These are phyloP conservation scores for Alternaria sp. DNA, from an alignment of 2,329 filamentous ascomycete species.

Conservation along the genomic window DNA sequence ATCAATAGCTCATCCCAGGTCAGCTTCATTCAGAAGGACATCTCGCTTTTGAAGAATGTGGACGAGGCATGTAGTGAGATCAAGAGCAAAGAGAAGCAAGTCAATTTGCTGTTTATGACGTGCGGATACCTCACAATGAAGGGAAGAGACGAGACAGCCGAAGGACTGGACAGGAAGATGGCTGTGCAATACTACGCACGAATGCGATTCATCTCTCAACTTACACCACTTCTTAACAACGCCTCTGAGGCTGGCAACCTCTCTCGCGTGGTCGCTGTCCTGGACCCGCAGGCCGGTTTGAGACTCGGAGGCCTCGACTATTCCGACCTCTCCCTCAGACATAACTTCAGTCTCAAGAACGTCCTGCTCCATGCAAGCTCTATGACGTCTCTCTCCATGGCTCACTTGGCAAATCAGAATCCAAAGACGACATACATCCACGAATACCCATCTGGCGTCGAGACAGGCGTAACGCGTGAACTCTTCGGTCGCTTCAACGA, in stretches of 20 bases:
- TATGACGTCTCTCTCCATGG: constrained; percentile 36
- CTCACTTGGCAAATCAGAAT: constrained; percentile 28
- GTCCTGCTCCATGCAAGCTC: constrained; percentile 30
- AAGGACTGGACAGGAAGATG: constrained; percentile 46
- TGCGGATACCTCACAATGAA: constrained; percentile 55
- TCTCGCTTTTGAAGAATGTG: constrained; percentile 50
- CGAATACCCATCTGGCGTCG: constrained; percentile 32
- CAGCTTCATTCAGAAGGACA: constrained; percentile 52
- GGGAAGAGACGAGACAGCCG: constrained; percentile 46
- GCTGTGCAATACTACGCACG: constrained; percentile 46
- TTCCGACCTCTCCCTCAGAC: constrained; percentile 36
- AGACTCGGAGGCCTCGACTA: constrained; percentile 19
- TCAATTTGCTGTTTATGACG: constrained; percentile 64
- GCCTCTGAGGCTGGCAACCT: constrained; percentile 25
- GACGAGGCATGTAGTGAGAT: constrained; percentile 57
- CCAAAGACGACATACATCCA: constrained; percentile 37
- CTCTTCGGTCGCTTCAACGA: constrained; percentile 11
- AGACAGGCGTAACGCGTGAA: constrained; percentile 24
- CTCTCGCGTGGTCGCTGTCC: constrained; percentile 41
- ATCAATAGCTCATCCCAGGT: constrained; percentile 48
- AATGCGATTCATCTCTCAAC: constrained; percentile 47
- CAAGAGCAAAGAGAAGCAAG: constrained; percentile 55
- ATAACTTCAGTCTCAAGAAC: constrained; percentile 30
- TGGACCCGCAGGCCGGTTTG: constrained; percentile 31
- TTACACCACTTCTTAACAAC: constrained; percentile 45